A percentile compares a stretch with the other conserved stretches of the same genome.
phyloP scores from a whole-genome alignment of 495 filamentous ascomycete species.

The Podospora appendiculata region DNA sequence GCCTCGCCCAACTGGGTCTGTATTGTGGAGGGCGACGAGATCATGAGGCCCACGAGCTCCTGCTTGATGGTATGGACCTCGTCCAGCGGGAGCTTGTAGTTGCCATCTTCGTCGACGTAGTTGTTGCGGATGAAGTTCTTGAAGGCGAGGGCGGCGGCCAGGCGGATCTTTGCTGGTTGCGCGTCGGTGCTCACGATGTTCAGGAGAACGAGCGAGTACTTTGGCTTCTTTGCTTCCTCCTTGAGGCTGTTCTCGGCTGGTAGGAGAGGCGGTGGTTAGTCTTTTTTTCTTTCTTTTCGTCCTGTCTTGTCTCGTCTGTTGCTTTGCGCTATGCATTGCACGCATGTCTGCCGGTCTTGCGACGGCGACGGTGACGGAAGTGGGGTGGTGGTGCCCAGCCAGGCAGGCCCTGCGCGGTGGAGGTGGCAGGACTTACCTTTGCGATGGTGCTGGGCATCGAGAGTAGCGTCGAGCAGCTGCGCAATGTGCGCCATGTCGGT shows the following conservation, averaged over 20 bases:
- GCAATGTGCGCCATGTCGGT: constrained; percentile 64
- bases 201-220: constrained; percentile 81
- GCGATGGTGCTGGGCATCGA: constrained; percentile 78
- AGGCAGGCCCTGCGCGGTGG: too few relatives aligned
- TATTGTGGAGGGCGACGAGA: constrained; percentile 74
- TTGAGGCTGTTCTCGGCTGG: constrained; percentile 74
- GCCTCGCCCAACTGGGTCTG: constrained; percentile 93
- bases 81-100: constrained; percentile 69
- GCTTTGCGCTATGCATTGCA: too few relatives aligned
- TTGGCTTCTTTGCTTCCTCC: constrained; percentile 66
- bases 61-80: constrained; percentile 86
- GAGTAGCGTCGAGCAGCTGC: constrained; percentile 74
- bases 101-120: constrained; percentile 86
- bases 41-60: constrained; percentile 95
- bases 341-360: too few relatives aligned
- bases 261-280: neutral
- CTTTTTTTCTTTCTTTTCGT: neutral
- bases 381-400: neutral
- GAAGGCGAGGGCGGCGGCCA: constrained; percentile 90
- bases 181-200: constrained; percentile 72
- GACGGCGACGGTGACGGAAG: neutral
- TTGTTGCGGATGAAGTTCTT: constrained; percentile 95
- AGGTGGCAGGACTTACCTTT: constrained; percentile 54
- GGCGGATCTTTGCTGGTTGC: constrained; percentile 65
- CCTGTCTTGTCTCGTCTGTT: neutral